phyloP scores from a whole-genome alignment of 208 protist genomes.

The Angomonas deanei region DNA sequence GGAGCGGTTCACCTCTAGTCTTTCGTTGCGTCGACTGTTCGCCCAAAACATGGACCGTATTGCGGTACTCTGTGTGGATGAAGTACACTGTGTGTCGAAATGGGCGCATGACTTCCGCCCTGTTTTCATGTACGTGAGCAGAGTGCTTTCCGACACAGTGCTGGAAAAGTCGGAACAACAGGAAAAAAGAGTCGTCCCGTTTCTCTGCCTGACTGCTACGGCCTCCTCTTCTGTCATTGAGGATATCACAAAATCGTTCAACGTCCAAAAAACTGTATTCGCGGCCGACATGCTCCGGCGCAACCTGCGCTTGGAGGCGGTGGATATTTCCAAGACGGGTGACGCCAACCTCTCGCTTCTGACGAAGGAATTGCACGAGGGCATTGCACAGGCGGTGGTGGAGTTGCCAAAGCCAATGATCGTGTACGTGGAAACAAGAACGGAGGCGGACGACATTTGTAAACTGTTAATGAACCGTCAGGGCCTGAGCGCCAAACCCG shows the following conservation, averaged over 20 bases:
- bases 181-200: slow-evolving; percentile 18
- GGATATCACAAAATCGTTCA: slow-evolving; percentile 71
- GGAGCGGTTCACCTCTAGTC: slow-evolving; percentile 60
- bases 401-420: slow-evolving; percentile 81
- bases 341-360: neutral
- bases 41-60: slow-evolving; percentile 45
- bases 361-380: neutral
- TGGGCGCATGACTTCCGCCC: slow-evolving; percentile 96
- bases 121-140: slow-evolving; percentile 73
- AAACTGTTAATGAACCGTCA: slow-evolving; percentile 19
- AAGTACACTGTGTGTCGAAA: slow-evolving; percentile 95
- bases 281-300: slow-evolving; percentile 33
- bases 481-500: neutral
- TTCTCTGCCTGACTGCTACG: slow-evolving; percentile 86
- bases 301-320: slow-evolving; percentile 58
- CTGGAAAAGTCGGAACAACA: no score
- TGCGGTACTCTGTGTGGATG: slow-evolving; percentile 90
- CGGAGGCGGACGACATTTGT: slow-evolving; percentile 71
- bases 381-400: slow-evolving; percentile 47
- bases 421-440: slow-evolving; percentile 80
- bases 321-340: slow-evolving; percentile 24
- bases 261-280: slow-evolving; percentile 48
- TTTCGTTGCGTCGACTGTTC: slow-evolving; percentile 34
- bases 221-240: slow-evolving; percentile 60
- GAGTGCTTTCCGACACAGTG: slow-evolving; percentile 31